Base-by-base conservation (phyloP, 1,139 yeast species). In the Scheffersomyces segobiensis region DNA sequence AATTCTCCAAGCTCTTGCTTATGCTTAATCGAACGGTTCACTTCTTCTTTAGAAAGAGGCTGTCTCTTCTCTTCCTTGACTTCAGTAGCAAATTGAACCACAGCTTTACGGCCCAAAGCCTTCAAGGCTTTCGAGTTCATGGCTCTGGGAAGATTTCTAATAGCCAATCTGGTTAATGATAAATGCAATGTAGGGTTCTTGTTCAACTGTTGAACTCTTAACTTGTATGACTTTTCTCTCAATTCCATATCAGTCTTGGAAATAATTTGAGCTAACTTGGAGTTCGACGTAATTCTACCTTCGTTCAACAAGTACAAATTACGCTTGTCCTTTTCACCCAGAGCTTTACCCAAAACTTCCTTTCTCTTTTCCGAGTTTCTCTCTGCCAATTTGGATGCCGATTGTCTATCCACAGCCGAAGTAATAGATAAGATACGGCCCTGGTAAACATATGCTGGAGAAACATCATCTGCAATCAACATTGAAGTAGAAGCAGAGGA, bases 11-110 rank as follows among this genome's bases (percentile, higher is more conserved):
- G 55, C 20, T 77, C 81, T 53, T 74, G 75, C 67, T 87, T 88
- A 65, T 83, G 86, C 65, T 87, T 87, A 7, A 86, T 83, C 2
- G 98, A 93, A 70, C 98, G 86, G 57, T 80, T 82, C 24, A 89
- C 76, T 77, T 95, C 99, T 75, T 96, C 99, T 72, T 91, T 91
- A 39, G 93, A 88, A 57, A 95, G 79, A 18, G 97, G 91, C 67
- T 91, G 97, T 75, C 99, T 86, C 60, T 79, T 75, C 12, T 80
- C 88, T 51, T 86, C 84, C 66, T 85, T 89, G 5, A 90, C 98
- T 70, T 93, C 98, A 47, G 86, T 90, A n/a, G 98, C 98, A 78
- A 95, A 95, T 67, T 90, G 90, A 39, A 95, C 98, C 57, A 95
- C 93, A 0, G 97, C 98, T 72, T 91, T 91, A 75, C 99, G 87